A percentile compares a stretch with the other conserved stretches of the same genome.
Conservation (phyloP, 495 filamentous ascomycete species). For the Tuber aestivum region DNA sequence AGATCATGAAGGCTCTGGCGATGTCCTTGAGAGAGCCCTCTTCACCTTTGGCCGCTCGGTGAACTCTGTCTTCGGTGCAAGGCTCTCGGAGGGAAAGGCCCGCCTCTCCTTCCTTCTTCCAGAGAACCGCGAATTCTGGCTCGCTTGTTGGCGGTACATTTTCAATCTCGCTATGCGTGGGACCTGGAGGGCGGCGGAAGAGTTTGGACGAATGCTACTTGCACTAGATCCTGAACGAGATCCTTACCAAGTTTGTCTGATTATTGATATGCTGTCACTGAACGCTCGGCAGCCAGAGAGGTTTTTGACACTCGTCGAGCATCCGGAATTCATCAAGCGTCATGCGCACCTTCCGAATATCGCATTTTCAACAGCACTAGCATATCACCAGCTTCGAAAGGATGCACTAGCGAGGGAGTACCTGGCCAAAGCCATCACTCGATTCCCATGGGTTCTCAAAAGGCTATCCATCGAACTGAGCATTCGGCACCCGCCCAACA, state of each 20-base stretch:
- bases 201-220: constrained; percentile 83
- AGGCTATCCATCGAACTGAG: constrained; percentile 66
- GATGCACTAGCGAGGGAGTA: constrained; percentile 57
- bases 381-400: constrained; percentile 63
- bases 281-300: constrained; percentile 69
- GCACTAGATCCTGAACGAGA: constrained; percentile 67
- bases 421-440: constrained; percentile 59
- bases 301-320: constrained; percentile 64
- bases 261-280: constrained; percentile 77
- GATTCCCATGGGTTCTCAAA: constrained; percentile 73
- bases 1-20: constrained; percentile 75
- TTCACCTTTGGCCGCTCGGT: constrained; percentile 86
- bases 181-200: constrained; percentile 86
- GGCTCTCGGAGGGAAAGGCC: constrained; percentile 71
- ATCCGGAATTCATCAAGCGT: constrained; percentile 51
- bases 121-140: constrained; percentile 89
- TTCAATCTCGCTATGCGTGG: constrained; percentile 76
- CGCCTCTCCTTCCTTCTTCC: constrained; percentile 68
- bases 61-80: constrained; percentile 67
- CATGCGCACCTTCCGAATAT: constrained; percentile 57
- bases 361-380: constrained; percentile 65
- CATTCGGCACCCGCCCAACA: constrained; percentile 45
- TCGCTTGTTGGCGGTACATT: constrained; percentile 84
- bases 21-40: constrained; percentile 83
- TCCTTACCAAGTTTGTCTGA: constrained; percentile 70